Conservation (phyloP, 495 filamentous ascomycete genomes). For the Penicillium silybi region DNA sequence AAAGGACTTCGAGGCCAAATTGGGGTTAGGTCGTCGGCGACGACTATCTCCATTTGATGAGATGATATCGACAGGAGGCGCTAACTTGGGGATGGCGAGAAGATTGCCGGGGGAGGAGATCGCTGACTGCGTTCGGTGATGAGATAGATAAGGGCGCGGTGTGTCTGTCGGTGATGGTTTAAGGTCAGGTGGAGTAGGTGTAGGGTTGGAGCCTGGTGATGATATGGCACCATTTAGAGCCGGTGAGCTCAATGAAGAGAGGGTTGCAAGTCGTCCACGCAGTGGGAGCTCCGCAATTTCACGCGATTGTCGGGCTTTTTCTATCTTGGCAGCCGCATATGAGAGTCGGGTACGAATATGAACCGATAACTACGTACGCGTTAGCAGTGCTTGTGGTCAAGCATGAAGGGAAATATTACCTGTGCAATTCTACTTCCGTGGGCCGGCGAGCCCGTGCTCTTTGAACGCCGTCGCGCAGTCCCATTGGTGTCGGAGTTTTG, state of each 20-base stretch:
- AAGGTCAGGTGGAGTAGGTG: conserved; percentile 3
- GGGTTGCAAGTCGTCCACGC: conserved; percentile 57
- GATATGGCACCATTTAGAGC: conserved; percentile 6
- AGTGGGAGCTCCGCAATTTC: conserved; percentile 63
- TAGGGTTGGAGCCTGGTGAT: conserved; percentile 4
- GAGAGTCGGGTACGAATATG: conserved; percentile 75
- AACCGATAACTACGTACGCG: conserved; percentile 57
- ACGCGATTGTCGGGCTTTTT: conserved; percentile 75
- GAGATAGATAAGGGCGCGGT: conserved; percentile 9
- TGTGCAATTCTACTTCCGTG: conserved; percentile 67
- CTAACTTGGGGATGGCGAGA: conserved; percentile 38
- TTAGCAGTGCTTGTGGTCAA: conserved; percentile 18
- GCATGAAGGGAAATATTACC: conserved; percentile 41
- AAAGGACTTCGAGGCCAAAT: conserved; percentile 18
- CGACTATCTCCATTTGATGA: conserved; percentile 21
- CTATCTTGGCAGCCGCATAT: conserved; percentile 86
- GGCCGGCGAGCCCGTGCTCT: conserved; percentile 62
- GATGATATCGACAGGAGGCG: conserved; percentile 56
- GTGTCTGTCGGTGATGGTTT: conserved; percentile 4
- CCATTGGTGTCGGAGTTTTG: conserved; percentile 26
- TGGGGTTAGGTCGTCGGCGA: conserved; percentile 43
- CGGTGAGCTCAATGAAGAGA: conserved; percentile 5
- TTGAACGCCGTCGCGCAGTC: conserved; percentile 49
- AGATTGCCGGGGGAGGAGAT: conserved; percentile 18
- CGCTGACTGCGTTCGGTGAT: conserved; percentile 20